phyloP scores from a whole-genome alignment of 345 rosid species.

The Nasturtium officinale region DNA sequence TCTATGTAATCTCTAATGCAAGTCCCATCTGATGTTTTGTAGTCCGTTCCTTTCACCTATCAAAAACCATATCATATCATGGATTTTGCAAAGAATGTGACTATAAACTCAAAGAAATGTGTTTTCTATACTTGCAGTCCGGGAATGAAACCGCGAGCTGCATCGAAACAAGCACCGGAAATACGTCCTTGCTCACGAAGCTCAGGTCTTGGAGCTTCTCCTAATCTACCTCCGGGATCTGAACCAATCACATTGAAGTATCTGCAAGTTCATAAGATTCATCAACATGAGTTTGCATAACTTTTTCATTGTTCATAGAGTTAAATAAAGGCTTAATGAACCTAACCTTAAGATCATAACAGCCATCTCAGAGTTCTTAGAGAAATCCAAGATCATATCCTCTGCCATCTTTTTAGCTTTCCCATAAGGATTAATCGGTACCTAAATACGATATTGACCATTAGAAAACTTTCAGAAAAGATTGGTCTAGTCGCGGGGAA shows the following conservation, averaged over 20 bases:
- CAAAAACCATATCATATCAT: conserved; percentile 20
- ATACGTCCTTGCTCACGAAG: conserved; percentile 96
- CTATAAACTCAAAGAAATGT: background rate
- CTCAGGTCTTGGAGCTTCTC: conserved; percentile 98
- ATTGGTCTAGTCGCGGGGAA: too few species aligned
- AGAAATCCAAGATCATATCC: conserved; percentile 91
- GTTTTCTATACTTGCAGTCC: conserved; percentile 68
- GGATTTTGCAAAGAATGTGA: conserved; percentile 6
- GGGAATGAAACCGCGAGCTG: conserved; percentile 85
- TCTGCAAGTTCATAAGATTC: conserved; percentile 47
- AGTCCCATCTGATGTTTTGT: conserved; percentile 87
- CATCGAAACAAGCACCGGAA: conserved; percentile 98
- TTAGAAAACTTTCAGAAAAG: background rate
- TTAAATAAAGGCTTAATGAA: background rate
- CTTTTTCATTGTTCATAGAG: conserved; percentile 9
- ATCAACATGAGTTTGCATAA: conserved; percentile 10
- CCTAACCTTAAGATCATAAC: conserved; percentile 89
- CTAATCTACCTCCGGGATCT: conserved; percentile 91
- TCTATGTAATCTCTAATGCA: conserved; percentile 95
- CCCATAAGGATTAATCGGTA: conserved; percentile 95
- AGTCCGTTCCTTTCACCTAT: conserved; percentile 96
- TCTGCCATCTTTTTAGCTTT: conserved; percentile 99
- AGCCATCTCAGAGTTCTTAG: conserved; percentile 86
- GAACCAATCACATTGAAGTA: conserved; percentile 99
- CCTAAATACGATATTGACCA: conserved; percentile 39